Evolutionary conservation across 345 rosid genomes (phyloP), one percentile per base, ranked within the genome.

Genomic region (Excoecaria agallocha): DNA sequence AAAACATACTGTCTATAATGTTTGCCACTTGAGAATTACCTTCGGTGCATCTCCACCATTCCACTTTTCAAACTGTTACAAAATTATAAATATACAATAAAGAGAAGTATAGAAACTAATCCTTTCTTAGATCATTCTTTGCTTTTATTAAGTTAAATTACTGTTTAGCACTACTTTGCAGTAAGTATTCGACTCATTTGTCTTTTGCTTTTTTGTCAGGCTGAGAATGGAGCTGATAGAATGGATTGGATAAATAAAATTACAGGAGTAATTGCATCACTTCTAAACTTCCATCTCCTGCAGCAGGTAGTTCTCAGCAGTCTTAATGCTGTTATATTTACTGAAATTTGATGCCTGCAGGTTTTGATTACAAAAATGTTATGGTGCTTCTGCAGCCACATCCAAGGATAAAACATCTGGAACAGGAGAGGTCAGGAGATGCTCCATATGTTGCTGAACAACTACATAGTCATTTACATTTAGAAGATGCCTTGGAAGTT

Each of bases 191-290:
- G 45, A 51, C 17, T 49, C 50, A 46, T n/a, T 43, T 72, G 61
- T 58, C 52, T 55, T 76, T 30, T 51, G 10, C 70, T 61, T 35
- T 62, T 67, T 71, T 65, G 64, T 61, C 85, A 93, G 98, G 94
- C 98, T 80, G 98, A 93, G 89, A 88, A 87, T 82, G 93, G 85
- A 83, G 85, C 90, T 60, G 97, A 93, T 75, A 85, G 91, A 85
- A 82, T 85, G 85, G 97, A 93, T 63, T 91, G 98, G 98, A 86
- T 87, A 48, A 85, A 84, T 77, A 91, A 93, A 81, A 91, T 90
- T 49, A 89, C 89, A 50, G 88, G 86, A 56, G 94, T 87, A 66
- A 91, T 88, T 66, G 84, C 90, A 65, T 87, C 94, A 24, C 91
- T 90, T 74, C 80, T 93, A 55, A 93, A 87, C 78, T 87, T 85